These are phyloP conservation scores for Begonia fuchsioides DNA, from an alignment of 306 rosid genomes.

Conservation along the genomic window DNA sequence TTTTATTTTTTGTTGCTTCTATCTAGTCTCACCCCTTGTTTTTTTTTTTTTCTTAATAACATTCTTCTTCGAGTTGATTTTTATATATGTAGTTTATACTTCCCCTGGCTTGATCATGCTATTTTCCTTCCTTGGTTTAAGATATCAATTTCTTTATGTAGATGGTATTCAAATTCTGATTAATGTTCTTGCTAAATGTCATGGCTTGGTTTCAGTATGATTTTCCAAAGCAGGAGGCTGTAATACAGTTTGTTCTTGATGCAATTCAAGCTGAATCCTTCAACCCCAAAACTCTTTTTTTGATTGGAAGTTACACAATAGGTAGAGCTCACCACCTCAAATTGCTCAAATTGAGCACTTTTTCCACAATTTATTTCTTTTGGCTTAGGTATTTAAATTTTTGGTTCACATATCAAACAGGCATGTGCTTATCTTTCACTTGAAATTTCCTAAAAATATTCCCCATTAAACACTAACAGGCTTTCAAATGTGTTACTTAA, in stretches of 20 bases:
- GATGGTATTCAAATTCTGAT: conserved; percentile 1
- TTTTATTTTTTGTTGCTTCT: too few species aligned
- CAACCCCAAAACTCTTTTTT: conserved; percentile 77
- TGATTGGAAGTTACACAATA: conserved; percentile 91
- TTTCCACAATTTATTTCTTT: background rate
- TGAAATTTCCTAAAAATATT: too few species aligned
- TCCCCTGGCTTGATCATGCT: too few species aligned
- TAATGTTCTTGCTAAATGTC: conserved; percentile 8
- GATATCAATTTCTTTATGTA: background rate
- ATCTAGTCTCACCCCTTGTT: too few species aligned
- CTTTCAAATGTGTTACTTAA: too few species aligned
- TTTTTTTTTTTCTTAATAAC: too few species aligned
- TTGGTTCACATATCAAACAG: too few species aligned
- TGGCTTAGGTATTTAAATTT: background rate
- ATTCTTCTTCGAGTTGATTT: too few species aligned
- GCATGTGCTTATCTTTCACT: too few species aligned
- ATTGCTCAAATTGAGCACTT: background rate
- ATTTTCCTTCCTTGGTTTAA: too few species aligned
- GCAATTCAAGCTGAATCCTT: conserved; percentile 90
- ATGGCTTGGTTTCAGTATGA: conserved; percentile 57
- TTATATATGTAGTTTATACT: too few species aligned
- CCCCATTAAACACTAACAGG: too few species aligned
- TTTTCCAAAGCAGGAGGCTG: conserved; percentile 92
- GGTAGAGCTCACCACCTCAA: conserved; percentile 33
- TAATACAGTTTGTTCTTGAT: conserved; percentile 81